Evolutionary conservation across 768 basidiomycete genomes (phyloP).

Genomic region (Sporobolomyces pararoseus): DNA sequence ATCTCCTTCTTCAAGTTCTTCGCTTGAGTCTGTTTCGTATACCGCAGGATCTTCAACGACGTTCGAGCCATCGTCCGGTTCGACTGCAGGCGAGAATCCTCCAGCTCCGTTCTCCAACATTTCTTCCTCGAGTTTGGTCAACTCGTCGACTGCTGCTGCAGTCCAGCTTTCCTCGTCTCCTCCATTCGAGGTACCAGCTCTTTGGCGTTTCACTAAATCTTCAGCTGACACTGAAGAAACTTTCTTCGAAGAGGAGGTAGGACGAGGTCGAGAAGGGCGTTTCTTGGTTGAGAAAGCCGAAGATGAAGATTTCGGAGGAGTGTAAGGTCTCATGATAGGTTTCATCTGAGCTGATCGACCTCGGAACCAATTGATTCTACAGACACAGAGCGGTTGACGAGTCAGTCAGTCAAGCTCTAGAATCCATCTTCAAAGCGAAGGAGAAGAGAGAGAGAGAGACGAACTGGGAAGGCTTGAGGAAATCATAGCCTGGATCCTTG

Average conservation of each 20-base stretch:
- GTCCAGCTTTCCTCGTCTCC: slow-evolving; percentile 10
- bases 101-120: slow-evolving; percentile 9
- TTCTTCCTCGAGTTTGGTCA: slow-evolving; percentile 19
- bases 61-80: slow-evolving; percentile 22
- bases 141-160: not conserved
- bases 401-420: too few species aligned
- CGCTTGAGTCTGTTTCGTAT: not conserved
- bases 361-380: slow-evolving; percentile 44
- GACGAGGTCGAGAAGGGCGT: slow-evolving; percentile 3
- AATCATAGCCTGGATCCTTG: slow-evolving; percentile 37
- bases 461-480: slow-evolving; percentile 42
- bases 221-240: not conserved
- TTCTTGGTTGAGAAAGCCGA: not conserved
- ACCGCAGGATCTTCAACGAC: slow-evolving; percentile 7
- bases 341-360: slow-evolving; percentile 33
- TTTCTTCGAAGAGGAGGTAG: not conserved
- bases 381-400: too few species aligned
- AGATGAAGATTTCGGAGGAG: not conserved
- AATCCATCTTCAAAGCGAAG: too few species aligned
- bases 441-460: too few species aligned
- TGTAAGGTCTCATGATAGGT: slow-evolving; percentile 20
- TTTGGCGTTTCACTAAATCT: not conserved
- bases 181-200: not conserved
- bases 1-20: not conserved
- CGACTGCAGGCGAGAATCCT: slow-evolving; percentile 9